Base-by-base conservation (phyloP, 306 rosid species). In the Quercus dentata region DNA sequence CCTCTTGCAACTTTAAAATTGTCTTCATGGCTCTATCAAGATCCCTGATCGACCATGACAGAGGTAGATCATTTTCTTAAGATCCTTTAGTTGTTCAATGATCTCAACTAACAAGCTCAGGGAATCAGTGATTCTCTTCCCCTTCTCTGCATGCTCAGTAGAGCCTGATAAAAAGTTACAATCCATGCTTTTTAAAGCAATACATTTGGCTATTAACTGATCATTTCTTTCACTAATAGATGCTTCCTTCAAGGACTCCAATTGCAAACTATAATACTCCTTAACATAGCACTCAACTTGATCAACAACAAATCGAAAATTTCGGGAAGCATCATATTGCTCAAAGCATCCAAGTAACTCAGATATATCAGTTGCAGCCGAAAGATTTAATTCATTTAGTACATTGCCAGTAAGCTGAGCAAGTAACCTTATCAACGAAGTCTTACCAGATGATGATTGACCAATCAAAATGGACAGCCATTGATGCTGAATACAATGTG, bases 391-490 rank as follows among this genome's bases (percentile, higher is more conserved):
- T 84, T 95, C 97, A 82, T 92, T 27, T 27, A 95, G 86, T 44
- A 89, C 90, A 74, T 91, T 91, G 52, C 99, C 97, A 9, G 97
- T 90, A 76, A 95, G 97, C 85, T 88, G 88, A 30, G 98, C 95
- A 49, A 95, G 92, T 79, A 87, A 83, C 83, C 97, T 88, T 79
- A 91, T 80, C 89, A 91, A 82, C 72, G 97, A 92, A 46, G 97
- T 88, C 90, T 95, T 95, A 19, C 99, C 99, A 6, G 92, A 92
- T 71, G 91, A 91, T 23, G 98, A 80, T 15, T 97, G 90, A 38
- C 99, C 99, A 84, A 89, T 85, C 85, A 95, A 84, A 95, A 27
- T 90, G 81, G 98, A 95, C 87, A 95, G 79, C 99, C 99, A 95
- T 84, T 92, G 89, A 85, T 75, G 86, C 82, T 91, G 85, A 38